Percentiles rank a stretch among this genome's conserved stretches.
Evolutionary conservation across 257 asterid genomes (phyloP).

Genomic region (Salvia miltiorrhiza): DNA sequence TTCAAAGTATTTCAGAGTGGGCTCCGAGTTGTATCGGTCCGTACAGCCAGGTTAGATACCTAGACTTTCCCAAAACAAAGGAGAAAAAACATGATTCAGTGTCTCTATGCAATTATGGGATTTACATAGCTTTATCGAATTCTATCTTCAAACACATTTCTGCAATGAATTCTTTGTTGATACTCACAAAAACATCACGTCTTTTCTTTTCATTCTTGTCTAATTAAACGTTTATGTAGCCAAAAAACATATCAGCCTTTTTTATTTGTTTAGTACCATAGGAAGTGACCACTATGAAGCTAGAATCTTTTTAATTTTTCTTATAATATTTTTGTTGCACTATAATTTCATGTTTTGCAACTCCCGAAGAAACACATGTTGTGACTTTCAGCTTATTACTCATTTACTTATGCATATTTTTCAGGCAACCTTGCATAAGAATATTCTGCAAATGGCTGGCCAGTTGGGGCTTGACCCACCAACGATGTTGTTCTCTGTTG

Average conservation of each 20-base stretch:
- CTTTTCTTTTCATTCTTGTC: background rate
- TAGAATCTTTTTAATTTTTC: background rate
- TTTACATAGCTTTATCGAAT: background rate
- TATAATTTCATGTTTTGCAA: background rate
- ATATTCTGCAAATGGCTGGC: constrained; percentile 89
- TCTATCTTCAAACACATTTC: background rate
- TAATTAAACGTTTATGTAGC: background rate
- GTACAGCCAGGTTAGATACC: constrained; percentile 81
- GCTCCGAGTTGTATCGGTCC: constrained; percentile 99
- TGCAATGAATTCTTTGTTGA: background rate
- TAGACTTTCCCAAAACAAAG: background rate
- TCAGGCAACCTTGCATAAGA: constrained; percentile 86
- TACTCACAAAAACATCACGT: background rate
- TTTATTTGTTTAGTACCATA: background rate
- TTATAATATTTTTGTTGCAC: background rate
- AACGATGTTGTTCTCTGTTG: constrained; percentile 71
- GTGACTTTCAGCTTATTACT: constrained; percentile 12
- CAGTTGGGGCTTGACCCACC: constrained; percentile 95
- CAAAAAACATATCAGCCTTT: background rate
- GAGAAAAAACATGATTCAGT: background rate
- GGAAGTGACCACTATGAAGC: background rate
- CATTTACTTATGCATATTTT: constrained; percentile 21
- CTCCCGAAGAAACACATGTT: background rate
- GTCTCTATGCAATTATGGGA: background rate
- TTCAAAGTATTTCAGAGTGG: constrained; percentile 96